Conservation (phyloP, 768 basidiomycete genomes). For the Leccinum aurantiacum region DNA sequence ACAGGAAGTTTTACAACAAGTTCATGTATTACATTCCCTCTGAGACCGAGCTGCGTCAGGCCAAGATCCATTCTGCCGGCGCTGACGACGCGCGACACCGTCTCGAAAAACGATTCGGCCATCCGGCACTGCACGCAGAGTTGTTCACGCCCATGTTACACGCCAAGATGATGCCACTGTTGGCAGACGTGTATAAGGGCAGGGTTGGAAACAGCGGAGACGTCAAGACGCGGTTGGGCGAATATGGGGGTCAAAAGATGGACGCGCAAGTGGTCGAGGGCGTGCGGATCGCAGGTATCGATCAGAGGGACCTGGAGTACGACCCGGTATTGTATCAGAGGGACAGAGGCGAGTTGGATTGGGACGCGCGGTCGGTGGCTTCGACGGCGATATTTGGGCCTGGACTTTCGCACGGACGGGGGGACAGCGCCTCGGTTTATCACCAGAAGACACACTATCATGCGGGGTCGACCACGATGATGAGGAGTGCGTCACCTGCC, state of each 20-base stretch:
- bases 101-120: constrained; percentile 90
- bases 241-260: constrained; percentile 77
- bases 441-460: constrained; percentile 43
- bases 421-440: constrained; percentile 41
- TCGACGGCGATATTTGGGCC: constrained; percentile 54
- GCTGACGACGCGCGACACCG: constrained; percentile 71
- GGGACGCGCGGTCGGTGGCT: constrained; percentile 79
- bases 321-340: constrained; percentile 77
- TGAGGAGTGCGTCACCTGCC: constrained; percentile 37
- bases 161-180: constrained; percentile 78
- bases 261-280: constrained; percentile 73
- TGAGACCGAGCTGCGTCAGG: constrained; percentile 68
- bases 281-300: constrained; percentile 80
- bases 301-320: constrained; percentile 79
- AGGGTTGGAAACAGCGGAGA: constrained; percentile 52
- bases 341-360: constrained; percentile 83
- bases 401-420: constrained; percentile 28
- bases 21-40: constrained; percentile 88
- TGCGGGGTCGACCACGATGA: constrained; percentile 29
- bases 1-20: constrained; percentile 57
- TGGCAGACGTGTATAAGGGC: constrained; percentile 75
- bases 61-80: constrained; percentile 76
- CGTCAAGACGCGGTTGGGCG: constrained; percentile 59
- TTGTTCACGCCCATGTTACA: constrained; percentile 89
- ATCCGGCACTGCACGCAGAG: constrained; percentile 85